Evolutionary conservation across 257 asterid genomes (phyloP), one percentile per base, ranked within the genome.

Genomic region (Lycium ferocissimum): DNA sequence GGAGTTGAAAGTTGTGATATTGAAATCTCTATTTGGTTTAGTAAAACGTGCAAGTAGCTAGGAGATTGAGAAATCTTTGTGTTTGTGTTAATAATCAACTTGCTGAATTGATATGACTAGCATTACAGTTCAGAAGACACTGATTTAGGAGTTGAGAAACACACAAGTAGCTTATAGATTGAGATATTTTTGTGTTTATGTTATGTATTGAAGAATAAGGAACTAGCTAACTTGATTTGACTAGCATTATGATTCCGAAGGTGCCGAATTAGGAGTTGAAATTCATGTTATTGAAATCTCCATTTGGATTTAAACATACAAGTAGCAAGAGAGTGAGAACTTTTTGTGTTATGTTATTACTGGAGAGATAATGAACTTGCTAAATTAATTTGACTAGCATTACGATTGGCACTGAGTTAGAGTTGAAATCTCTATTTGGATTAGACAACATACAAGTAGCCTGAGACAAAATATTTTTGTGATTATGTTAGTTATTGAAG

Each of bases 311-410:
- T 33, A 38, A 33, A 6, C 76, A 17, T 37, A 35, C 22, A 67
- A 37, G 49, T 14, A 14, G 49, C 76, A 14, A 7, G 49, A 67
- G 76, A 2, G 47, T 67, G 22, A 67, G 47, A 15, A 11, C 45
- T 12, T 66, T 58, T 11, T 22, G 70, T 26, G 70, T 62, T 65
- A 3, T 65, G 43, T 26, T 65, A 26, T 10, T 67, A 33, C 14
- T 67, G 75, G n/a, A 35, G 20, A 35, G 18, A 70, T 17, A 38
- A 17, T 37, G 63, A 76, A 76, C 82, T 51, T 76, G 47, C 82
- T 26, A 76, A 49, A 76, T 76, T 22, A 22, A 76, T 49, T 75
- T 76, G 47, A 51, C 63, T 51, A 76, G 65, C 26, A 51, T 76
- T 76, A 51, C 9, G n/a, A 76, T 51, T 26, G 47, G 63, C 15